phyloP scores from a whole-genome alignment of 495 filamentous ascomycete species.

The Apodospora peruviana region DNA sequence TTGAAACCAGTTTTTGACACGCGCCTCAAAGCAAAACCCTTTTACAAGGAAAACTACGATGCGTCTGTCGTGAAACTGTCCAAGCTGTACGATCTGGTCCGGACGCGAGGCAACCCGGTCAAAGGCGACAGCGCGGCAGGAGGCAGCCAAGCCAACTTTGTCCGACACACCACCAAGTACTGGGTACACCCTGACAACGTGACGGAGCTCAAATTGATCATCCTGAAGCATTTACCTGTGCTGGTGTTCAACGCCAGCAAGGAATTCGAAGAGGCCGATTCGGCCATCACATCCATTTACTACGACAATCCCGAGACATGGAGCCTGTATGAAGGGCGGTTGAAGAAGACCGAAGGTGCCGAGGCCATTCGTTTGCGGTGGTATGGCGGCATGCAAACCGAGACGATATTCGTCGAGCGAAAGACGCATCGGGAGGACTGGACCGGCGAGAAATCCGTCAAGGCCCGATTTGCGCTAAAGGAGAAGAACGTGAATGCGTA shows the following conservation, averaged over 20 bases:
- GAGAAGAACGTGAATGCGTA: conserved; percentile 96
- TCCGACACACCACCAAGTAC: conserved; percentile 97
- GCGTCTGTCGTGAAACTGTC: conserved; percentile 93
- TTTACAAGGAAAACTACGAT: conserved; percentile 98
- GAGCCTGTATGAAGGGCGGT: conserved; percentile 85
- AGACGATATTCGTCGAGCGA: conserved; percentile 93
- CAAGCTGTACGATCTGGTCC: conserved; percentile 88
- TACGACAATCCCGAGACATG: conserved; percentile 91
- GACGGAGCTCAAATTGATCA: conserved; percentile 94
- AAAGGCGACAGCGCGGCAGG: conserved; percentile 89
- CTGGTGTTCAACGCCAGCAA: conserved; percentile 97
- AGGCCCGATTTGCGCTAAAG: conserved; percentile 89
- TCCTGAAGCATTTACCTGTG: conserved; percentile 95
- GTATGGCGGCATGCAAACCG: conserved; percentile 94
- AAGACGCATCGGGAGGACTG: conserved; percentile 99
- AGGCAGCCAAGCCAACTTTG: conserved; percentile 89
- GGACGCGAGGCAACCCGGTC: conserved; percentile 86
- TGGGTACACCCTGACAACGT: conserved; percentile 99
- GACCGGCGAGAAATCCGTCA: conserved; percentile 98
- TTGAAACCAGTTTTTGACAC: conserved; percentile 91
- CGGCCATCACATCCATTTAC: conserved; percentile 97
- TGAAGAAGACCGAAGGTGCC: conserved; percentile 97
- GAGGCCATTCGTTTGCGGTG: conserved; percentile 94
- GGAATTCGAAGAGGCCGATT: conserved; percentile 84
- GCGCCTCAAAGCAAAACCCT: conserved; percentile 88